A percentile compares a stretch with the other conserved stretches of the same genome.
These are phyloP conservation scores for Pinus taeda DNA, from an alignment of 75 land plant species.

Conservation along the genomic window DNA sequence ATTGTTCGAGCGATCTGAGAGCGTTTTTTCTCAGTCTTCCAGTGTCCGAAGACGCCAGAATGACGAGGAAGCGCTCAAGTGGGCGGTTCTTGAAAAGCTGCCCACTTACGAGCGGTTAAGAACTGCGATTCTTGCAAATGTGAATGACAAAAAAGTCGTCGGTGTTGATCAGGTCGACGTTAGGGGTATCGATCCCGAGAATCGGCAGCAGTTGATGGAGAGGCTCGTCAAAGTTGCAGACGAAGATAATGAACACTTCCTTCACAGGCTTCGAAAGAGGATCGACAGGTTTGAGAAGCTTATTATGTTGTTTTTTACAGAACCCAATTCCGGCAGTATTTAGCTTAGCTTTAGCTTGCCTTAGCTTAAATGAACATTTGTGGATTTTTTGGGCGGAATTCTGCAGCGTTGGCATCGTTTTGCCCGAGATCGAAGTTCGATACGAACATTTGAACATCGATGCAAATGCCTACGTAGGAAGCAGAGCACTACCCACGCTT, in stretches of 20 bases:
- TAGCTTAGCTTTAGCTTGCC: too few species aligned
- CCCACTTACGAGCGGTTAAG: conserved; percentile 29
- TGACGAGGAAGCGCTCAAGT: conserved; percentile 29
- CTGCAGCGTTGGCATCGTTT: too few species aligned
- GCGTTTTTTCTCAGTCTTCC: background rate
- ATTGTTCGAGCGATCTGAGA: background rate
- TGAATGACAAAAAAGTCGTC: background rate
- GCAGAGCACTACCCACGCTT: conserved; percentile 38
- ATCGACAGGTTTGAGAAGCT: conserved; percentile 15
- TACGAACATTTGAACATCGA: conserved; percentile 32
- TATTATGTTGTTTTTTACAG: too few species aligned
- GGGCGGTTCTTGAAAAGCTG: conserved; percentile 40
- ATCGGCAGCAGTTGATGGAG: conserved; percentile 33
- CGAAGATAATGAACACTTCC: conserved; percentile 31
- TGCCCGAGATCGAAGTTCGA: conserved; percentile 35
- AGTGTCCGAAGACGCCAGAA: conserved; percentile 5
- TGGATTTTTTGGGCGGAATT: too few species aligned
- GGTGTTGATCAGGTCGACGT: conserved; percentile 25
- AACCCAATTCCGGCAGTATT: too few species aligned
- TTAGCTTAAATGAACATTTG: too few species aligned
- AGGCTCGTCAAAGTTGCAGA: conserved; percentile 39
- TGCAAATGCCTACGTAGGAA: conserved; percentile 29
- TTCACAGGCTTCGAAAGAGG: too few species aligned
- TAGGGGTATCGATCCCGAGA: conserved; percentile 17
- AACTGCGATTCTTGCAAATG: conserved; percentile 13